phyloP scores from a whole-genome alignment of 139 green algal genomes.

The Micromonas pusilla region DNA sequence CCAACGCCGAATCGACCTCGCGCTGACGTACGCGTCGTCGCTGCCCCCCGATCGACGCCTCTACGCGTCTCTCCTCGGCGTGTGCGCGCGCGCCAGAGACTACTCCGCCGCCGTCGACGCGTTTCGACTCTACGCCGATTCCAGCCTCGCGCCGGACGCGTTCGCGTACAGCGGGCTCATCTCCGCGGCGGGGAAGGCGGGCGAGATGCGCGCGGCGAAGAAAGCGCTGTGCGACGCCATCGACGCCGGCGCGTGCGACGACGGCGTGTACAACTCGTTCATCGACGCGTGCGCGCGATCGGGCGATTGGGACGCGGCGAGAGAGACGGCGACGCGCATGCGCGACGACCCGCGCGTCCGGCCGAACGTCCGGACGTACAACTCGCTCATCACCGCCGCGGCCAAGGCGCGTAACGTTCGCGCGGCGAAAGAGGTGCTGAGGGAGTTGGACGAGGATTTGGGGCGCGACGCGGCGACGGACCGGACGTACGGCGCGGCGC shows the following conservation, averaged over 20 bases:
- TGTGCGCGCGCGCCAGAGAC: background rate
- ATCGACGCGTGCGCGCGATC: background rate
- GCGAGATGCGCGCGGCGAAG: background rate
- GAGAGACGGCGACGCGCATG: background rate
- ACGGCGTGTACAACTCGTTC: background rate
- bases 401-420: background rate
- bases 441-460: background rate
- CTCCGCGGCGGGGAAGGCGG: background rate
- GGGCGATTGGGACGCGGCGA: background rate
- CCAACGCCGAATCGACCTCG: background rate
- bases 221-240: background rate
- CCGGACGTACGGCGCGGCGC: constrained; percentile 11
- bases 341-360: background rate
- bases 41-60: background rate
- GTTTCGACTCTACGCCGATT: background rate
- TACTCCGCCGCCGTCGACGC: background rate
- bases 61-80: background rate
- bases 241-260: background rate
- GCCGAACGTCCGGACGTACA: constrained; percentile 12
- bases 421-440: background rate
- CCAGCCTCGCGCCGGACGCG: background rate
- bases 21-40: background rate
- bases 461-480: background rate
- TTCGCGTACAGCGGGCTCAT: constrained; percentile 3
- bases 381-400: constrained; percentile 6